phyloP scores from a whole-genome alignment of 345 rosid genomes.

The Durio zibethinus region DNA sequence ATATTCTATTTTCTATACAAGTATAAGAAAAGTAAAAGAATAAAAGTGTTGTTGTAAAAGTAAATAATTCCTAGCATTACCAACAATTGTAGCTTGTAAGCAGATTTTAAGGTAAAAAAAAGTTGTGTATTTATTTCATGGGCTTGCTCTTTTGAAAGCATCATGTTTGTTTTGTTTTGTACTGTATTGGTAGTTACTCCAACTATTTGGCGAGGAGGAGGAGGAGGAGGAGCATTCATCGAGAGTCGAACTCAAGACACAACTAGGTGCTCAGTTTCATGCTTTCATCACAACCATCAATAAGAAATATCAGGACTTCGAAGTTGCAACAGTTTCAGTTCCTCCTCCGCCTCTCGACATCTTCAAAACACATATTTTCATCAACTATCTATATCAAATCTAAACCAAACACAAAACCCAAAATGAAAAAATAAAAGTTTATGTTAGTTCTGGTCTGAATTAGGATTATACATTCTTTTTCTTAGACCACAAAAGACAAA shows the following conservation, averaged over 20 bases:
- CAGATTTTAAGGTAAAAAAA: not conserved
- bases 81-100: not conserved
- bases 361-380: not conserved
- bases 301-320: not conserved
- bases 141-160: no score
- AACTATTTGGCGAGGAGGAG: no score
- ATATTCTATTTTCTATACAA: not conserved
- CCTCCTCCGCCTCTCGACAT: not conserved
- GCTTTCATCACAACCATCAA: not conserved
- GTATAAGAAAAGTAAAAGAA: not conserved
- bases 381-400: not conserved
- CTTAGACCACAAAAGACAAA: no score
- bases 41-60: not conserved
- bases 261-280: no score
- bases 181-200: no score
- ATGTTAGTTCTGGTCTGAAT: no score
- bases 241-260: no score
- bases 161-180: no score
- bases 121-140: no score
- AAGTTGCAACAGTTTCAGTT: not conserved
- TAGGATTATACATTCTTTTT: no score
- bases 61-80: not conserved
- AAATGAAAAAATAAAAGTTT: not conserved
- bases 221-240: no score
- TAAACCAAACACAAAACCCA: conserved; percentile 3